phyloP scores from a whole-genome alignment of 768 basidiomycete genomes.

The Hypholoma sublateritium region DNA sequence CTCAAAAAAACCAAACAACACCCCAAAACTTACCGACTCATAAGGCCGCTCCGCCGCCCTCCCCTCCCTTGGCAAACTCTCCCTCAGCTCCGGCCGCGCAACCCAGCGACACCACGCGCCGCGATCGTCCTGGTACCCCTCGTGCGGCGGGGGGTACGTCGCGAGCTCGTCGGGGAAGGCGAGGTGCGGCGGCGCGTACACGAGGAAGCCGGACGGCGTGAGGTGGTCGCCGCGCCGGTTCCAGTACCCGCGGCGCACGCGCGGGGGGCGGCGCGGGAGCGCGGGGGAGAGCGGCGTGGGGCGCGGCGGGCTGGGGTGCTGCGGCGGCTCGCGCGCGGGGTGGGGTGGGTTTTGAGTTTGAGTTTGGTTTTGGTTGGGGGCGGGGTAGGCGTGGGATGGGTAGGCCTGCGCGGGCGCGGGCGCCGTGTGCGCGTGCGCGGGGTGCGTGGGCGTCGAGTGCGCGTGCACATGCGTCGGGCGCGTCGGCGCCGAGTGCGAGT shows the following conservation, averaged over 20 bases:
- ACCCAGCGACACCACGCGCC: conserved; percentile 42
- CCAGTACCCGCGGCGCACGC: conserved; percentile 63
- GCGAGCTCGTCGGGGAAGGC: conserved; percentile 63
- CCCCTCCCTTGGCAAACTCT: conserved; percentile 61
- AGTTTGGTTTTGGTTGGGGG: too few relatives aligned
- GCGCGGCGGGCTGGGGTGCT: background rate
- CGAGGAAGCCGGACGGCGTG: conserved; percentile 52
- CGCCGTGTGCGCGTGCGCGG: too few relatives aligned
- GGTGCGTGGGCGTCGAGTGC: too few relatives aligned
- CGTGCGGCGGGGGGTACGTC: conserved; percentile 53
- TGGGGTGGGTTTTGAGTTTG: too few relatives aligned
- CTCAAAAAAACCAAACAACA: background rate
- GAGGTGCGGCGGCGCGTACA: conserved; percentile 58
- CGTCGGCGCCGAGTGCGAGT: too few relatives aligned
- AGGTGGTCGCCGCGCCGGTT: conserved; percentile 76
- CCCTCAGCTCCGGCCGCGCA: conserved; percentile 53
- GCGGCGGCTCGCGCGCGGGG: background rate
- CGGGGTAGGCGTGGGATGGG: too few relatives aligned
- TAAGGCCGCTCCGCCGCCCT: conserved; percentile 56
- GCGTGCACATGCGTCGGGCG: too few relatives aligned
- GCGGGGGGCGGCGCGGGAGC: conserved; percentile 25
- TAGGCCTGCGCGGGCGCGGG: too few relatives aligned
- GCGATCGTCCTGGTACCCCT: conserved; percentile 57
- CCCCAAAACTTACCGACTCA: conserved; percentile 28
- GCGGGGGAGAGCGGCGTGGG: background rate